Conservation (phyloP, 2,329 filamentous ascomycete genomes). For the Penicillium sp. region DNA sequence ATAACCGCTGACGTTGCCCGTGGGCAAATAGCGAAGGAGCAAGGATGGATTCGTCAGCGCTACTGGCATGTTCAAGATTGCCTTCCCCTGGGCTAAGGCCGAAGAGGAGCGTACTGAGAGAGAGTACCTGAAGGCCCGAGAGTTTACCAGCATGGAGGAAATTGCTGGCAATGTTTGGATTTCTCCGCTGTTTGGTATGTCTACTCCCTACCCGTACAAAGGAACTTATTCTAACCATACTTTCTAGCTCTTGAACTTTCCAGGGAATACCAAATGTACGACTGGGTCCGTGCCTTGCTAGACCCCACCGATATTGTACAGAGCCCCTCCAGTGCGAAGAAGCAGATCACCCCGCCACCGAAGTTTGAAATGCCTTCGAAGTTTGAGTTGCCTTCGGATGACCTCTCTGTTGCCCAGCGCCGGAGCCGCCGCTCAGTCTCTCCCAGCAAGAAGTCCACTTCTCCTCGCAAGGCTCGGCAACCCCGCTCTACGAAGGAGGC, state of each 20-base stretch:
- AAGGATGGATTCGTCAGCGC: slow-evolving; percentile 66
- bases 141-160: slow-evolving; percentile 82
- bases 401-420: slow-evolving; percentile 37
- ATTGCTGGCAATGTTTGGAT: slow-evolving; percentile 98
- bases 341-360: slow-evolving; percentile 78
- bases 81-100: slow-evolving; percentile 63
- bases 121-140: slow-evolving; percentile 76
- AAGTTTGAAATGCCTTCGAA: slow-evolving; percentile 67
- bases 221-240: slow-evolving; percentile 10
- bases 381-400: slow-evolving; percentile 60
- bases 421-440: slow-evolving; percentile 62
- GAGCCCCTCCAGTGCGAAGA: slow-evolving; percentile 66
- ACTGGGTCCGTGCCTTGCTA: slow-evolving; percentile 90
- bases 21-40: slow-evolving; percentile 55
- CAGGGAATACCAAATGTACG: slow-evolving; percentile 78
- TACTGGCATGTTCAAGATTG: slow-evolving; percentile 69
- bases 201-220: background rate
- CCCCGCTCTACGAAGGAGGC: slow-evolving; percentile 51
- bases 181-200: slow-evolving; percentile 67
- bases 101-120: slow-evolving; percentile 61
- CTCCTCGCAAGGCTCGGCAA: slow-evolving; percentile 55
- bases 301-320: slow-evolving; percentile 78
- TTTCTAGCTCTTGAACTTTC: slow-evolving; percentile 73
- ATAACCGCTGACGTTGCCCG: background rate
- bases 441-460: slow-evolving; percentile 54